Evolutionary conservation across 1,139 yeast species (phyloP).

Genomic region (Taphrina confusa): DNA sequence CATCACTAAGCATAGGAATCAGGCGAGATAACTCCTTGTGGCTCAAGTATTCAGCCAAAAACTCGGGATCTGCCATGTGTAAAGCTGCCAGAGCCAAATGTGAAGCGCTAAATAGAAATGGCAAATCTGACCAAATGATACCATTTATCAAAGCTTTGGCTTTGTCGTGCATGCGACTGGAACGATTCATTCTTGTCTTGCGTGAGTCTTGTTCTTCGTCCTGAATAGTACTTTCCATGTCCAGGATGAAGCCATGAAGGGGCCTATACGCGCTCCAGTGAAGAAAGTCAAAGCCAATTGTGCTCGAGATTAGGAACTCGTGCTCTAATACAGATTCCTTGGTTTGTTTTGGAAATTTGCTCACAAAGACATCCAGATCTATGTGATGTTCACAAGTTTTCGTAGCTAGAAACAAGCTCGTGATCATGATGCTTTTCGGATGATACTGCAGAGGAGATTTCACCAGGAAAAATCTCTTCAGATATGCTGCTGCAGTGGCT

Average conservation of each 20-base stretch:
- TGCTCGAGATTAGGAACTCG: conserved; percentile 74
- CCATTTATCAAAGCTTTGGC: conserved; percentile 64
- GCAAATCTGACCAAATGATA: conserved; percentile 70
- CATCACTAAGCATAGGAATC: not conserved
- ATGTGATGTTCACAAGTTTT: conserved; percentile 89
- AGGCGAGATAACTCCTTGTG: conserved; percentile 3
- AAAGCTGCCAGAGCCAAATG: conserved; percentile 90
- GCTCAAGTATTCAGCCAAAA: conserved; percentile 65
- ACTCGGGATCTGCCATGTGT: conserved; percentile 63
- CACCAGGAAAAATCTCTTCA: conserved; percentile 74
- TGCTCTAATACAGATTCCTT: conserved; percentile 57
- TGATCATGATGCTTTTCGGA: conserved; percentile 78
- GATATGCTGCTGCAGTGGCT: conserved; percentile 83
- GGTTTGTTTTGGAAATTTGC: conserved; percentile 45
- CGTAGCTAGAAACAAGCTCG: conserved; percentile 88
- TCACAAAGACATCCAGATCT: conserved; percentile 77
- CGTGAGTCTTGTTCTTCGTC: conserved; percentile 34
- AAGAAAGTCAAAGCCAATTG: conserved; percentile 72
- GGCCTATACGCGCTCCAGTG: conserved; percentile 90
- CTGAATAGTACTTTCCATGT: conserved; percentile 67
- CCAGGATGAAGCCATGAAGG: conserved; percentile 87
- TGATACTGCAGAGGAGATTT: conserved; percentile 83
- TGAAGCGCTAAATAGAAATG: conserved; percentile 83
- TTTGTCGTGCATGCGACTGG: conserved; percentile 57
- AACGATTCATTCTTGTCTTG: conserved; percentile 1